These are phyloP conservation scores for Neurospora sublineolata DNA, from an alignment of 495 filamentous ascomycete species.

Conservation along the genomic window DNA sequence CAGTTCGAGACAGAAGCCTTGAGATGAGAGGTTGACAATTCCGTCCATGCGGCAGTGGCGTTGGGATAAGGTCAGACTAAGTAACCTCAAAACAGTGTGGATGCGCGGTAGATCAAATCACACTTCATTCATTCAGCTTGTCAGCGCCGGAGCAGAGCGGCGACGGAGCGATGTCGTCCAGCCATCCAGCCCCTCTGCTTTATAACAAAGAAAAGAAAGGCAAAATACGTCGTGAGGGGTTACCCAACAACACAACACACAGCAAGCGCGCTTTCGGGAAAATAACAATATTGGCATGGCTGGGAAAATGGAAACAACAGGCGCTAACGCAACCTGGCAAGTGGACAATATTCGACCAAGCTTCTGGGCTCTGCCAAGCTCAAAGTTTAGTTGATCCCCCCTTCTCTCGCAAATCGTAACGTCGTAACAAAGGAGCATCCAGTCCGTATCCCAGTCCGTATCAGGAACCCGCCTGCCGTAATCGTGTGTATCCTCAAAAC, in stretches of 20 bases:
- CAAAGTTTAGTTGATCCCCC: not conserved
- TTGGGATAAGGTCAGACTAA: not conserved
- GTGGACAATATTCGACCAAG: not conserved
- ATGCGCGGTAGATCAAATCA: not conserved
- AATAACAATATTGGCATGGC: not conserved
- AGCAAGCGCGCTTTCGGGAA: not conserved
- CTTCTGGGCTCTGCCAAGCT: not conserved
- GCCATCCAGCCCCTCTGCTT: not conserved
- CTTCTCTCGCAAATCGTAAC: not conserved
- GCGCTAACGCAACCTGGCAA: not conserved
- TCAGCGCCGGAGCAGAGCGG: not conserved
- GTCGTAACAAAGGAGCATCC: not conserved
- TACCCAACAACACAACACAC: not conserved
- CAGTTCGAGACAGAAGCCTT: not conserved
- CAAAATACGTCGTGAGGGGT: not conserved
- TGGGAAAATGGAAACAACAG: not conserved
- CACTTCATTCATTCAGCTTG: not conserved
- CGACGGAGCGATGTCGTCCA: not conserved
- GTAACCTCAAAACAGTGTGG: not conserved
- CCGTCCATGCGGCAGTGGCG: not conserved
- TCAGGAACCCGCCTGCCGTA: not conserved
- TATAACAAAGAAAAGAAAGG: not conserved
- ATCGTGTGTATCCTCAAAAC: not conserved
- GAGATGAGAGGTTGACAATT: not conserved
- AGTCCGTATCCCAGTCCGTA: not conserved